phyloP scores from a whole-genome alignment of 23 red algal genomes.

The Chondrus crispus region DNA sequence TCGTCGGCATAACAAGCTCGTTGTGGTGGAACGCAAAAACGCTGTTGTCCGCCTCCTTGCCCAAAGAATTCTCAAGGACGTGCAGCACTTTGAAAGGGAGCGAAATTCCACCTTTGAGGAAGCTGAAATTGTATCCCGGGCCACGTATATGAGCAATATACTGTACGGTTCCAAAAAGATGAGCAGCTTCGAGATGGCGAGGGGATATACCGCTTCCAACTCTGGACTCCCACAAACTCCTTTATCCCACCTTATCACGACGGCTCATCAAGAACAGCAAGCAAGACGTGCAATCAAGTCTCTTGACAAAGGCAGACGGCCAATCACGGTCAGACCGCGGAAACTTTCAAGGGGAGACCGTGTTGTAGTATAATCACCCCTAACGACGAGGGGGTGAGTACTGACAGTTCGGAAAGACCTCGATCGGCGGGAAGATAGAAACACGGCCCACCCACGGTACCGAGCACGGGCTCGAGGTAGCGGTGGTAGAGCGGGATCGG shows the following conservation, averaged over 20 bases:
- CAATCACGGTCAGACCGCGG: background rate
- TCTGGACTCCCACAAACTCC: background rate
- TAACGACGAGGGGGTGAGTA: no score
- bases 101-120: no score
- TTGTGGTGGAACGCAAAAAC: background rate
- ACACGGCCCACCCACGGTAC: no score
- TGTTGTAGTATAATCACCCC: no score
- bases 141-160: background rate
- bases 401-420: no score
- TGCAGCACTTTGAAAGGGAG: background rate
- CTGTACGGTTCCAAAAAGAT: background rate
- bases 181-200: conserved; percentile 19
- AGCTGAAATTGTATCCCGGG: conserved; percentile 1
- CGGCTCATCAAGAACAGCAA: conserved; percentile 10
- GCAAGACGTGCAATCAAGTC: background rate
- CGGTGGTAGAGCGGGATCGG: no score
- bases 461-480: no score
- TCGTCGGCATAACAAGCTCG: conserved; percentile 20
- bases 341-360: no score
- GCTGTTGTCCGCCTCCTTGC: background rate
- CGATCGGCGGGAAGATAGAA: no score
- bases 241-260: background rate
- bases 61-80: background rate
- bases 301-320: background rate
- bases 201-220: background rate